phyloP scores from a whole-genome alignment of 202 grass and related monocot species.

The Schoenoplectus tabernaemontani region DNA sequence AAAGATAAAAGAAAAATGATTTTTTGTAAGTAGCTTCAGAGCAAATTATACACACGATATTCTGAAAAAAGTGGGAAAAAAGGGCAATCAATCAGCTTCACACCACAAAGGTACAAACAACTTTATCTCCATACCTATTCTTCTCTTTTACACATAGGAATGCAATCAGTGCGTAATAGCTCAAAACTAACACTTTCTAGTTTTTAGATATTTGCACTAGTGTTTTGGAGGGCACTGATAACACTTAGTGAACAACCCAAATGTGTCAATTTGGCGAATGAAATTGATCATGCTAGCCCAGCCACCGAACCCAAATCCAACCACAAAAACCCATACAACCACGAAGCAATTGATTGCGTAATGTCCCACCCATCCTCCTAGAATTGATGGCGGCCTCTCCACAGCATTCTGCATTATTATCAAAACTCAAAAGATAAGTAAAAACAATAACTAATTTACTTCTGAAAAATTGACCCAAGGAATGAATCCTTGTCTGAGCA shows the following conservation, averaged over 20 bases:
- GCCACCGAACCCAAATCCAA: constrained; percentile 82
- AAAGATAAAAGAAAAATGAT: background rate
- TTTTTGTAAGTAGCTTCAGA: constrained; percentile 15
- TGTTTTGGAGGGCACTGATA: constrained; percentile 86
- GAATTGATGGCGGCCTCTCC: constrained; percentile 48
- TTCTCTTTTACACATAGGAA: constrained; percentile 10
- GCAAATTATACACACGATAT: constrained; percentile 27
- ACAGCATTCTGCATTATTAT: constrained; percentile 50
- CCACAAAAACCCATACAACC: constrained; percentile 74
- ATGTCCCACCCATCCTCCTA: constrained; percentile 66
- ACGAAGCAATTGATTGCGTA: constrained; percentile 64
- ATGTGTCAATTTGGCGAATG: constrained; percentile 59
- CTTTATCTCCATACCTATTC: constrained; percentile 4
- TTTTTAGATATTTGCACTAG: constrained; percentile 25
- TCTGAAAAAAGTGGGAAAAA: background rate
- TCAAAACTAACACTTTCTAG: constrained; percentile 4
- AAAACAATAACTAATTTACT: background rate
- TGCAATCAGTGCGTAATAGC: background rate
- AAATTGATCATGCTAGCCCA: constrained; percentile 95
- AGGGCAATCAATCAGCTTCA: constrained; percentile 10
- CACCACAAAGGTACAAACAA: constrained; percentile 22
- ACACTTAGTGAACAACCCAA: constrained; percentile 94
- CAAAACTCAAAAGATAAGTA: background rate
- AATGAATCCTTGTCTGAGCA: no score
- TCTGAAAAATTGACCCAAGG: background rate